Percentiles rank a stretch among this genome's conserved stretches.
Evolutionary conservation across 2,329 filamentous ascomycete genomes (phyloP).

Genomic region (Didymella keratinophila): DNA sequence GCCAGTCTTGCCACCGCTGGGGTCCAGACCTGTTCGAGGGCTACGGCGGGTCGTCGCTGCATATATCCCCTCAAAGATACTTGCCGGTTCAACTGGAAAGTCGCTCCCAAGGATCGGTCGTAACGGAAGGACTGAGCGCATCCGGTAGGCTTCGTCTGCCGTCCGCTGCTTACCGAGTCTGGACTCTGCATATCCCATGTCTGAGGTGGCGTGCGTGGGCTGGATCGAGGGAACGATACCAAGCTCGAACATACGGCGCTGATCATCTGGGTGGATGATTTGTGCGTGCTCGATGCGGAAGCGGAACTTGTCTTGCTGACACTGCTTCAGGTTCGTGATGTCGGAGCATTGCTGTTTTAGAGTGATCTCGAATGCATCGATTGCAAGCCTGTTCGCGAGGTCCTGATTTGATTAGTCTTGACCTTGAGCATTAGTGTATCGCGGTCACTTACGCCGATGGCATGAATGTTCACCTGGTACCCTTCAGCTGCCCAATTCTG

Average conservation of each 20-base stretch:
- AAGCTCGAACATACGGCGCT: slow-evolving; percentile 64
- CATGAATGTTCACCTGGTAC: slow-evolving; percentile 76
- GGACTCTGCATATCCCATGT: slow-evolving; percentile 71
- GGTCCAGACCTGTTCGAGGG: slow-evolving; percentile 57
- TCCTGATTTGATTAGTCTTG: slow-evolving; percentile 49
- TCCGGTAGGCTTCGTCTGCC: slow-evolving; percentile 67
- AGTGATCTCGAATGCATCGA: slow-evolving; percentile 68
- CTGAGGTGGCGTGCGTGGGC: slow-evolving; percentile 75
- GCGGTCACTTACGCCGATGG: slow-evolving; percentile 60
- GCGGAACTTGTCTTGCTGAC: slow-evolving; percentile 65
- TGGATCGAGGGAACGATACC: slow-evolving; percentile 74
- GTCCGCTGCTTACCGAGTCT: slow-evolving; percentile 67
- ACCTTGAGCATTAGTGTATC: background rate
- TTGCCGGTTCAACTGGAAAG: slow-evolving; percentile 74
- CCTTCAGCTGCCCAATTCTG: slow-evolving; percentile 66
- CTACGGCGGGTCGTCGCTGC: slow-evolving; percentile 69
- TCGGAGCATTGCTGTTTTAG: slow-evolving; percentile 63
- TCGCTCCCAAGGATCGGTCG: slow-evolving; percentile 70
- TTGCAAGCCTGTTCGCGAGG: slow-evolving; percentile 69
- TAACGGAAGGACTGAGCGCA: slow-evolving; percentile 66
- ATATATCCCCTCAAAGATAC: slow-evolving; percentile 73
- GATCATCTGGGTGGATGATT: slow-evolving; percentile 72
- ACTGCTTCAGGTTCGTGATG: slow-evolving; percentile 47
- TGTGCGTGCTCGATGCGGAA: slow-evolving; percentile 76
- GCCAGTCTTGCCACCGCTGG: slow-evolving; percentile 58